phyloP scores from a whole-genome alignment of 371 early-diverging fungal genomes.

The Mucor indicus region DNA sequence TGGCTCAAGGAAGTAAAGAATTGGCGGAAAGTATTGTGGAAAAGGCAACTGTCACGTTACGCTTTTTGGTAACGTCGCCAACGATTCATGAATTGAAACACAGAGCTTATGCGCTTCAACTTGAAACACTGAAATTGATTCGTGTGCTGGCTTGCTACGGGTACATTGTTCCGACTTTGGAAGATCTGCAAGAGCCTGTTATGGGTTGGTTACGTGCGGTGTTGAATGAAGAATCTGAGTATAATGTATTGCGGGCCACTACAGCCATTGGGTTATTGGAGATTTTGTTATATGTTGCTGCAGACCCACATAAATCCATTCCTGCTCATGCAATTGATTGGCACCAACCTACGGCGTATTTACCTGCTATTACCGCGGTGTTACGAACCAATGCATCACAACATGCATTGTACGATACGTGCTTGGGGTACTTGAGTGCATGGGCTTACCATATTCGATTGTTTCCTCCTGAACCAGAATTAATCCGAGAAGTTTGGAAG shows the following conservation, averaged over 20 bases:
- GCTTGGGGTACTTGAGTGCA: slow-evolving; percentile 48
- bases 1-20: slow-evolving; percentile 45
- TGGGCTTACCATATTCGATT: slow-evolving; percentile 42
- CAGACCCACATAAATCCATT: slow-evolving; percentile 52
- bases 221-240: slow-evolving; percentile 1
- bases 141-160: slow-evolving; percentile 53
- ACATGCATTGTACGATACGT: slow-evolving; percentile 23
- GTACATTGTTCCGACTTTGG: slow-evolving; percentile 37
- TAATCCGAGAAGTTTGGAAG: slow-evolving; percentile 20
- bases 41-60: slow-evolving; percentile 35
- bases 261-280: slow-evolving; percentile 29
- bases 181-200: slow-evolving; percentile 41
- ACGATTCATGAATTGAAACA: slow-evolving; percentile 27
- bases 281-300: slow-evolving; percentile 44
- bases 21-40: slow-evolving; percentile 40
- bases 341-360: slow-evolving; percentile 53
- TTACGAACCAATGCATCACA: slow-evolving; percentile 9
- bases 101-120: slow-evolving; percentile 43
- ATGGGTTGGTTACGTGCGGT: slow-evolving; percentile 40
- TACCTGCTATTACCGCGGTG: slow-evolving; percentile 30
- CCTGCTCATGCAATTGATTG: slow-evolving; percentile 59
- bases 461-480: slow-evolving; percentile 27
- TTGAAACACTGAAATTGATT: slow-evolving; percentile 44
- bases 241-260: slow-evolving; percentile 10
- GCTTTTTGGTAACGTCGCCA: slow-evolving; percentile 42